phyloP scores from a whole-genome alignment of 495 filamentous ascomycete genomes.

The Lophiotrema nucula region DNA sequence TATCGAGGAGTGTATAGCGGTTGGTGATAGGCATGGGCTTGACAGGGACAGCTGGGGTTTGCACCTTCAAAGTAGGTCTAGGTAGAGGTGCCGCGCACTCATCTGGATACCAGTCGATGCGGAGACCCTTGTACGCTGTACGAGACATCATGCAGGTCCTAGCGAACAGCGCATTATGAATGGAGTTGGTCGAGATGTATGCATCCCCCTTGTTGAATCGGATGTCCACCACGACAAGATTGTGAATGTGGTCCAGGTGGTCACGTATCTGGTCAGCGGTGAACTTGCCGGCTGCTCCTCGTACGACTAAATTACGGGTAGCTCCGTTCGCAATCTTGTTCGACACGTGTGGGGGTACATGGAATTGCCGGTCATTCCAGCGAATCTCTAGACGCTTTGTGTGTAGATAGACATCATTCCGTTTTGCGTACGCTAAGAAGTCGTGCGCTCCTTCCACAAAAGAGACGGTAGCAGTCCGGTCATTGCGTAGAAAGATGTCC shows the following conservation, averaged over 20 bases:
- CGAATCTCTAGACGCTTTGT: conserved; percentile 64
- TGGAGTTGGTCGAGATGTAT: conserved; percentile 71
- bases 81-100: conserved; percentile 68
- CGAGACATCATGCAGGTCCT: conserved; percentile 78
- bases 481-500: conserved; percentile 65
- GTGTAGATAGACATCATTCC: conserved; percentile 66
- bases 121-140: conserved; percentile 67
- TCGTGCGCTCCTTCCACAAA: conserved; percentile 63
- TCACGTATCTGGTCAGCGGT: conserved; percentile 66
- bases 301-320: conserved; percentile 73
- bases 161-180: conserved; percentile 73
- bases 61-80: conserved; percentile 32
- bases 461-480: conserved; percentile 64
- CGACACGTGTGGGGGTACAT: conserved; percentile 62
- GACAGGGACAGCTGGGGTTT: conserved; percentile 11
- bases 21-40: conserved; percentile 18
- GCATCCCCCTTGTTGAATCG: conserved; percentile 57
- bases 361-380: conserved; percentile 75
- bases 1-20: conserved; percentile 19
- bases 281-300: conserved; percentile 53
- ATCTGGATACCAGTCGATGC: conserved; percentile 70
- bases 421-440: conserved; percentile 64
- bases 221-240: conserved; percentile 68
- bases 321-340: conserved; percentile 68
- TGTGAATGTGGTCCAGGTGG: conserved; percentile 81